Conservation (phyloP, 805 yeast species). For the Cyberlindnera lachancei region DNA sequence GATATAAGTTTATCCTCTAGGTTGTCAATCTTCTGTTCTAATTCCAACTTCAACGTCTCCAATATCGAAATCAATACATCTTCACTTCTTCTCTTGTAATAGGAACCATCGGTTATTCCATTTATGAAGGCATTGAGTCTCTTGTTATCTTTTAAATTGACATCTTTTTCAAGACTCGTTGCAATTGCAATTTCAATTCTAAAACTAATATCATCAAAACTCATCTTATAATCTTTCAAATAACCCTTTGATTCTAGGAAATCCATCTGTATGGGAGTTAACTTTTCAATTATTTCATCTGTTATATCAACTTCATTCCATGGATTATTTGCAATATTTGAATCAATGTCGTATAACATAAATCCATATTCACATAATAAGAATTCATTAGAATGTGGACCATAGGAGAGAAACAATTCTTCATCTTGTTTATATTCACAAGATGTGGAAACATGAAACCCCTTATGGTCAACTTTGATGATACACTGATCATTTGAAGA, state of each 20-base stretch:
- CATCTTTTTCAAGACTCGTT: constrained; percentile 31
- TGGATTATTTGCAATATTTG: constrained; percentile 40
- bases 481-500: constrained; percentile 40
- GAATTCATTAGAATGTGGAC: constrained; percentile 82
- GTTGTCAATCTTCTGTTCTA: constrained; percentile 13
- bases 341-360: too few species aligned
- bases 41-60: constrained; percentile 21
- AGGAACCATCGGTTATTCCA: constrained; percentile 43
- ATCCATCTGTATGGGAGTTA: constrained; percentile 31
- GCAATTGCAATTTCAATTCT: constrained; percentile 74
- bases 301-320: constrained; percentile 72
- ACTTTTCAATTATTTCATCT: constrained; percentile 27
- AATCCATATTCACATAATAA: constrained; percentile 86
- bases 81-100: constrained; percentile 27
- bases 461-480: constrained; percentile 36
- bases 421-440: constrained; percentile 30
- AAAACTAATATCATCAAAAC: constrained; percentile 48
- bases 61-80: constrained; percentile 28
- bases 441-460: constrained; percentile 44
- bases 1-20: constrained; percentile 14
- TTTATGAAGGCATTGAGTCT: constrained; percentile 16
- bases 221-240: constrained; percentile 68
- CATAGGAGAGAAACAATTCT: constrained; percentile 72
- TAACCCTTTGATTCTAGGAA: constrained; percentile 50
- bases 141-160: constrained; percentile 13